These are phyloP conservation scores for Aspergillus ustus DNA, from an alignment of 2,329 filamentous ascomycete species.

Conservation along the genomic window DNA sequence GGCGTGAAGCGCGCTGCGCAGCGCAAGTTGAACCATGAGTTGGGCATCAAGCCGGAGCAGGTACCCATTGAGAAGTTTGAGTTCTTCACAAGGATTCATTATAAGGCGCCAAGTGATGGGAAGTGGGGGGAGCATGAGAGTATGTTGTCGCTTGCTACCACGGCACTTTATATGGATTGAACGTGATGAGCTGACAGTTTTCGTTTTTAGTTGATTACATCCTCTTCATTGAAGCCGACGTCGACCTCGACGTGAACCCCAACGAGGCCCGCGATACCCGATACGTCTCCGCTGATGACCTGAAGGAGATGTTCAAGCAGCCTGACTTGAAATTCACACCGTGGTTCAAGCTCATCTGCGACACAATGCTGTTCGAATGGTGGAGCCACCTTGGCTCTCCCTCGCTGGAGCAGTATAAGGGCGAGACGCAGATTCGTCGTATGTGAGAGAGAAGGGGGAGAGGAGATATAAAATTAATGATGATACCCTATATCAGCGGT, in stretches of 20 bases:
- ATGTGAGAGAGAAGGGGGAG: conserved; percentile 59
- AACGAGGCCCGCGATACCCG: conserved; percentile 88
- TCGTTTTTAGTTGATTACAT: conserved; percentile 84
- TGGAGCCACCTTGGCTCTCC: conserved; percentile 79
- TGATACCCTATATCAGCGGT: conserved; percentile 10
- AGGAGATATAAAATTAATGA: conserved; percentile 10
- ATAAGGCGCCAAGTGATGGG: conserved; percentile 94
- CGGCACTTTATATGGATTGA: neutral
- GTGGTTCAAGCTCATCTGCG: conserved; percentile 99
- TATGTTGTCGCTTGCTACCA: conserved; percentile 54
- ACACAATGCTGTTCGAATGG: conserved; percentile 98
- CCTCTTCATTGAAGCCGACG: conserved; percentile 93
- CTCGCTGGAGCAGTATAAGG: conserved; percentile 81
- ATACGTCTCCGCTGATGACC: conserved; percentile 80
- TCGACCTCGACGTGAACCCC: conserved; percentile 73
- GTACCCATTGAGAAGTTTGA: conserved; percentile 90
- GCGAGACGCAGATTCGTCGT: conserved; percentile 84
- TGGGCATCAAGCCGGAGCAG: conserved; percentile 87
- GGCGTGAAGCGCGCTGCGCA: conserved; percentile 92
- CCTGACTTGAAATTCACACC: conserved; percentile 85
- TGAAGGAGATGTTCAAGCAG: conserved; percentile 85
- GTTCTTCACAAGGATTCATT: conserved; percentile 96
- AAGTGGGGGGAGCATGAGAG: conserved; percentile 99
- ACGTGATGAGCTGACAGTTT: neutral
- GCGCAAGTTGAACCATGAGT: conserved; percentile 91